Percentiles rank a stretch among this genome's conserved stretches.
Evolutionary conservation across 2,329 filamentous ascomycete genomes (phyloP).

Genomic region (Neofusicoccum cordaticola): DNA sequence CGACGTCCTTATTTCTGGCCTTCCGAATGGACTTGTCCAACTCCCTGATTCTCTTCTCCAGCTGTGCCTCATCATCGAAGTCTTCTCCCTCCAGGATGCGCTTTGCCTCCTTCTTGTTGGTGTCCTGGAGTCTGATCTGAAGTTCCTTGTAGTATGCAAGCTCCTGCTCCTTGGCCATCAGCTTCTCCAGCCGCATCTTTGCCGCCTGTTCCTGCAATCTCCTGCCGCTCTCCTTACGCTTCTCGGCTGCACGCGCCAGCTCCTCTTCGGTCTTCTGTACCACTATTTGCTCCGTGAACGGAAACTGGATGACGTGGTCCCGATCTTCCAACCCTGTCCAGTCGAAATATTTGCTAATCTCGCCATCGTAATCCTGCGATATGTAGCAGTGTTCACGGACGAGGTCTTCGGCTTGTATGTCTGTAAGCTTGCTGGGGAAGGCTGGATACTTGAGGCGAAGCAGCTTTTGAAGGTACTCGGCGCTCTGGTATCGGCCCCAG

Average conservation of each 20-base stretch:
- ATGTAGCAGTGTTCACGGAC: slow-evolving; percentile 88
- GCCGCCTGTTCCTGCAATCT: slow-evolving; percentile 92
- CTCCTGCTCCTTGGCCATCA: slow-evolving; percentile 94
- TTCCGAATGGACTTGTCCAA: slow-evolving; percentile 87
- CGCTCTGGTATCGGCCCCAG: slow-evolving; percentile 88
- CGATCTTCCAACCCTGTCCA: slow-evolving; percentile 91
- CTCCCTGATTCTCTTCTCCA: slow-evolving; percentile 82
- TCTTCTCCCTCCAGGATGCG: slow-evolving; percentile 85
- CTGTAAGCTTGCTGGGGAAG: slow-evolving; percentile 81
- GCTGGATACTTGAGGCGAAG: slow-evolving; percentile 87
- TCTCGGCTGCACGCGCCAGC: slow-evolving; percentile 82
- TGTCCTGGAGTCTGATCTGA: slow-evolving; percentile 63
- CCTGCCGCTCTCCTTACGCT: slow-evolving; percentile 90
- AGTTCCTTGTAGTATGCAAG: slow-evolving; percentile 89
- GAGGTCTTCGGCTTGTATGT: slow-evolving; percentile 83
- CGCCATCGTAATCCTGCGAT: slow-evolving; percentile 76
- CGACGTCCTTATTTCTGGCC: slow-evolving; percentile 89
- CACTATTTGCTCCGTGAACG: slow-evolving; percentile 86
- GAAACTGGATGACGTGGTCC: slow-evolving; percentile 86
- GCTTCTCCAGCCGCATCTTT: slow-evolving; percentile 92
- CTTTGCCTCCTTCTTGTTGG: slow-evolving; percentile 87
- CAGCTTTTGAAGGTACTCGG: slow-evolving; percentile 88
- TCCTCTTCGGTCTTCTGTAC: slow-evolving; percentile 94
- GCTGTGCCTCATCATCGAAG: slow-evolving; percentile 81
- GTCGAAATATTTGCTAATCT: slow-evolving; percentile 75